Percentiles rank a stretch among this genome's conserved stretches.
Conservation (phyloP, 2,329 filamentous ascomycete genomes). For the Fusarium veterinarium region DNA sequence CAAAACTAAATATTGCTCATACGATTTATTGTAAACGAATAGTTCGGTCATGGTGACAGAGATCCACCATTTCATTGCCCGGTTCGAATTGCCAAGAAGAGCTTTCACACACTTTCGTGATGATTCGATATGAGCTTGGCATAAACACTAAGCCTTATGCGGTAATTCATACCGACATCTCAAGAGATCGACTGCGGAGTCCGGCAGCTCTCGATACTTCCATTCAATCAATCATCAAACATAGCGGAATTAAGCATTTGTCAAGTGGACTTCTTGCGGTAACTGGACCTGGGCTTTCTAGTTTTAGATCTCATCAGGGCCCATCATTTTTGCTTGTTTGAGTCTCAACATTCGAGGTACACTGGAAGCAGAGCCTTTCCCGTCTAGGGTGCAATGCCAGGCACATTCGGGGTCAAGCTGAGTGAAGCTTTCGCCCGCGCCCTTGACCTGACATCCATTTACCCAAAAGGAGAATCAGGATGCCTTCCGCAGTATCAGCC, state of each 20-base stretch:
- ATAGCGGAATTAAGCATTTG: neutral
- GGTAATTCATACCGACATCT: neutral
- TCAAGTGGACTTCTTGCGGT: fast-evolving
- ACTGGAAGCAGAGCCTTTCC: fast-evolving
- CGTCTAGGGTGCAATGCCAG: neutral
- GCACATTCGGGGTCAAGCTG: neutral
- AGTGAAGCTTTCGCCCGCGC: neutral
- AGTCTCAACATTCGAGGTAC: neutral
- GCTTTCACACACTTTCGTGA: neutral
- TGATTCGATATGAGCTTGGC: neutral
- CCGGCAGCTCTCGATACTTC: neutral
- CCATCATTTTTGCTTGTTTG: fast-evolving
- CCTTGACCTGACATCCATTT: neutral
- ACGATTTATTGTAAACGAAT: neutral
- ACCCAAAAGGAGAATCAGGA: fast-evolving
- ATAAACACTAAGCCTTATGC: fast-evolving
- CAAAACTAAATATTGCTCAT: neutral
- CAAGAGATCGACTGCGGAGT: neutral
- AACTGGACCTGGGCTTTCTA: fast-evolving
- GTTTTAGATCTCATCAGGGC: fast-evolving
- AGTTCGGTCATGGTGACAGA: neutral
- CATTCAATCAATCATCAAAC: neutral
- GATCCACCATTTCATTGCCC: neutral
- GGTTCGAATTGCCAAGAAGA: constrained; percentile 19
- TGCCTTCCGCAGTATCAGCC: no score